phyloP scores from a whole-genome alignment of 2,329 filamentous ascomycete species.

The Ceratocystis ficicola region DNA sequence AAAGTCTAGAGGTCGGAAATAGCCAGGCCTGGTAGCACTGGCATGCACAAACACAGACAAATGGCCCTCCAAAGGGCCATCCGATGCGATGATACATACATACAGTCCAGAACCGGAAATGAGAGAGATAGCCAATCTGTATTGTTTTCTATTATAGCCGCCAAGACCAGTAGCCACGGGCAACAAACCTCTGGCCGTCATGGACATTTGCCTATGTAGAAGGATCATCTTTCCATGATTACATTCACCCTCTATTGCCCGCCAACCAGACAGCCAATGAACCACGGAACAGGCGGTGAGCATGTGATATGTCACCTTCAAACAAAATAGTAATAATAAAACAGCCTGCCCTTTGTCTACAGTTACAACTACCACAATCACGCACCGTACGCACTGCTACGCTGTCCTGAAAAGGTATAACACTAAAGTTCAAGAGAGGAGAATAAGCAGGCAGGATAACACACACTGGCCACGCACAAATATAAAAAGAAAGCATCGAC shows the following conservation, averaged over 20 bases:
- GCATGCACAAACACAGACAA: background rate
- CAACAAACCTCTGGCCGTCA: background rate
- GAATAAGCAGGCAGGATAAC: background rate
- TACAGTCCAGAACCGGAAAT: background rate
- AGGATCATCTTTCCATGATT: background rate
- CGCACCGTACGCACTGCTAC: background rate
- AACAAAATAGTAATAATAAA: background rate
- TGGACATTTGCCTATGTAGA: background rate
- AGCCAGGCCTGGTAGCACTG: background rate
- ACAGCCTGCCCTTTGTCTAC: background rate
- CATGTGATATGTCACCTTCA: conserved; percentile 9
- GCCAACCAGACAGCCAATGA: background rate
- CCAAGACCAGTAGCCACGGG: background rate
- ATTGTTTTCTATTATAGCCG: background rate
- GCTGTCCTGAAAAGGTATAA: background rate
- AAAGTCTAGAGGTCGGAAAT: background rate
- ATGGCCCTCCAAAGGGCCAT: background rate
- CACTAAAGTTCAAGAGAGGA: background rate
- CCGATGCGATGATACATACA: background rate
- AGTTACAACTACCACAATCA: background rate
- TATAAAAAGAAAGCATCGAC: background rate
- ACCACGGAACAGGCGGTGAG: conserved; percentile 5
- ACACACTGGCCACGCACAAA: background rate
- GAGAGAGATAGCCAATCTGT: background rate
- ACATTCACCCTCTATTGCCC: background rate